A percentile compares a stretch with the other conserved stretches of the same genome.
Evolutionary conservation across 305 asterid species (phyloP).

Genomic region (Ajuga reptans): DNA sequence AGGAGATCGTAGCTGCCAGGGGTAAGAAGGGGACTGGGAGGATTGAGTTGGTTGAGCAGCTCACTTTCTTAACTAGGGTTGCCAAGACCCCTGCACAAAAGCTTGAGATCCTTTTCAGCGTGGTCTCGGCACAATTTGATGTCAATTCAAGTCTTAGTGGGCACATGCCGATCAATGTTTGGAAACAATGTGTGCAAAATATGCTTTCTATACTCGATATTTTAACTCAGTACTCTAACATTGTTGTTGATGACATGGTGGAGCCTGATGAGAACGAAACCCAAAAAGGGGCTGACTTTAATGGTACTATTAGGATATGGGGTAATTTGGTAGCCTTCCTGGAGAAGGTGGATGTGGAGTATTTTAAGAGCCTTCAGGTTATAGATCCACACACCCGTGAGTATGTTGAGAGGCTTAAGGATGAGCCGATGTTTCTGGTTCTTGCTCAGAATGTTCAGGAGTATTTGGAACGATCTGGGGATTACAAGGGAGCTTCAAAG

Average conservation of each 20-base stretch:
- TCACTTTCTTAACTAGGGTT: conserved; percentile 73
- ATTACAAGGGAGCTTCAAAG: conserved; percentile 78
- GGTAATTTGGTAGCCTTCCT: conserved; percentile 89
- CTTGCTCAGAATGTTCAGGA: conserved; percentile 86
- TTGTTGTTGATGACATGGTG: conserved; percentile 82
- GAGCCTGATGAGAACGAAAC: conserved; percentile 93
- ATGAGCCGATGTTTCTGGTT: conserved; percentile 70
- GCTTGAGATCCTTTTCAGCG: conserved; percentile 88
- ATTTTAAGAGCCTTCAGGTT: conserved; percentile 84
- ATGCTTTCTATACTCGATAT: conserved; percentile 67
- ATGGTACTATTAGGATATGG: conserved; percentile 77
- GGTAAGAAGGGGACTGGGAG: conserved; percentile 91
- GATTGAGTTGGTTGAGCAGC: conserved; percentile 86
- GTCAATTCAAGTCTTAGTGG: conserved; percentile 76
- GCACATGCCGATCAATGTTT: conserved; percentile 91
- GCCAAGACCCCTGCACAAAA: conserved; percentile 94
- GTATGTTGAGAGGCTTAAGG: conserved; percentile 82
- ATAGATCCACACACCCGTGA: conserved; percentile 96
- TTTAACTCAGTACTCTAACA: conserved; percentile 68
- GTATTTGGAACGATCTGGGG: conserved; percentile 55
- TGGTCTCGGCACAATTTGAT: conserved; percentile 86
- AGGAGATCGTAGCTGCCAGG: conserved; percentile 80
- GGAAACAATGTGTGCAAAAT: conserved; percentile 86
- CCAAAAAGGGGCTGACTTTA: conserved; percentile 64
- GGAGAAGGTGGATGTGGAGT: conserved; percentile 76